Percentiles rank a stretch among this genome's conserved stretches.
Evolutionary conservation across 192 early-diverging fungal genomes (phyloP).

Genomic region (Coemansia sp.): DNA sequence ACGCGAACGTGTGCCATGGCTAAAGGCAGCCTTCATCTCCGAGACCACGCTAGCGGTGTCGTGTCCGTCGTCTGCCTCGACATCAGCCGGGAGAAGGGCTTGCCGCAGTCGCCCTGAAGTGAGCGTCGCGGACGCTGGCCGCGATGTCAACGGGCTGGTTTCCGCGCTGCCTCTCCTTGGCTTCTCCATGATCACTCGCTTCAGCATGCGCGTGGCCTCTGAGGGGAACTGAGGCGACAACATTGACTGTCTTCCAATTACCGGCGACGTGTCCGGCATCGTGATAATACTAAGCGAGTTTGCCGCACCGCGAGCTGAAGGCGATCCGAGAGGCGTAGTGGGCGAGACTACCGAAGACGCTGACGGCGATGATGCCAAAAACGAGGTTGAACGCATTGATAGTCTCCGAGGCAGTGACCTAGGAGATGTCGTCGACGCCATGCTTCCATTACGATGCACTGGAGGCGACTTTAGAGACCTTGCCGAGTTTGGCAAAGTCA

Average conservation of each 20-base stretch:
- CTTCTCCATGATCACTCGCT: conserved; percentile 34
- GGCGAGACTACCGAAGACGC: conserved; percentile 21
- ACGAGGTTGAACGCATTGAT: conserved; percentile 31
- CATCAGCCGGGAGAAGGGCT: neutral
- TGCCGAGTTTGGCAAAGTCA: neutral
- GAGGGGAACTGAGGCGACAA: conserved; percentile 38
- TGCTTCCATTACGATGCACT: conserved; percentile 6
- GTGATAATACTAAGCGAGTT: conserved; percentile 22
- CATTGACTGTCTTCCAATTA: neutral
- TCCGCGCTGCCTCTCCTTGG: conserved; percentile 5
- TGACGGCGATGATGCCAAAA: conserved; percentile 32
- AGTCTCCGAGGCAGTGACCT: conserved; percentile 33
- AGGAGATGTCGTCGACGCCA: conserved; percentile 25
- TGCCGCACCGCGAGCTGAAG: conserved; percentile 9
- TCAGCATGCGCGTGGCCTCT: conserved; percentile 48
- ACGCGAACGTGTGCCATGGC: conserved; percentile 17
- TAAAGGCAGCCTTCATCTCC: conserved; percentile 2
- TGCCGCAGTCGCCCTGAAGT: neutral
- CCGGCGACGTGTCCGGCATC: conserved; percentile 1
- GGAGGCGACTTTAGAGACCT: neutral
- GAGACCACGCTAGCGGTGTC: neutral
- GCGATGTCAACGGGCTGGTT: neutral
- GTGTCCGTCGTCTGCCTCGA: neutral
- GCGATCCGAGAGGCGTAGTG: conserved; percentile 26
- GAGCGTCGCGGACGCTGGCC: neutral